These are phyloP conservation scores for Quercus alba DNA, from an alignment of 306 rosid species.

Conservation along the genomic window DNA sequence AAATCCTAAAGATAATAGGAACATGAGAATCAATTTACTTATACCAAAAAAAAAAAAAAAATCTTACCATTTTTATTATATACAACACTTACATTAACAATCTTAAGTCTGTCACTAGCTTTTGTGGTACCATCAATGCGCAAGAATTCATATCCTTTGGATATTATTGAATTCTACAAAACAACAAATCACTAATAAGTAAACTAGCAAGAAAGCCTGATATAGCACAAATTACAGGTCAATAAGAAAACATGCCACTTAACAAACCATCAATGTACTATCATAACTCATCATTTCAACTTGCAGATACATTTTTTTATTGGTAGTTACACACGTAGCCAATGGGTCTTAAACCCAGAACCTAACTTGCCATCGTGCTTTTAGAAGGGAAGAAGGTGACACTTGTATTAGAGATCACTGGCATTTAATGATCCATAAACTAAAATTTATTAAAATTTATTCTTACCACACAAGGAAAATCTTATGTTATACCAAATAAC, in stretches of 20 bases:
- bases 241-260: not conserved
- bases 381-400: too few relatives aligned
- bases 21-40: not conserved
- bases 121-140: conserved; percentile 97
- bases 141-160: conserved; percentile 54
- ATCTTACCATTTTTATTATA: not conserved
- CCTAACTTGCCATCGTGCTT: too few relatives aligned
- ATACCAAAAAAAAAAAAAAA: not conserved
- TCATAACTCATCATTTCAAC: not conserved
- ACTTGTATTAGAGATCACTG: too few relatives aligned
- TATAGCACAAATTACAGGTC: not conserved
- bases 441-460: not conserved
- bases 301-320: too few relatives aligned
- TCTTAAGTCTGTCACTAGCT: conserved; percentile 61
- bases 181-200: conserved; percentile 7
- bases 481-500: not conserved
- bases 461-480: not conserved
- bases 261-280: not conserved
- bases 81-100: conserved; percentile 67
- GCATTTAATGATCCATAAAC: not conserved
- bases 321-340: too few relatives aligned
- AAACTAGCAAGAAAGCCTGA: not conserved
- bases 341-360: too few relatives aligned
- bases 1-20: conserved; percentile 55
- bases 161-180: conserved; percentile 56